Evolutionary conservation across 768 basidiomycete genomes (phyloP).

Genomic region (Collybia sp.): DNA sequence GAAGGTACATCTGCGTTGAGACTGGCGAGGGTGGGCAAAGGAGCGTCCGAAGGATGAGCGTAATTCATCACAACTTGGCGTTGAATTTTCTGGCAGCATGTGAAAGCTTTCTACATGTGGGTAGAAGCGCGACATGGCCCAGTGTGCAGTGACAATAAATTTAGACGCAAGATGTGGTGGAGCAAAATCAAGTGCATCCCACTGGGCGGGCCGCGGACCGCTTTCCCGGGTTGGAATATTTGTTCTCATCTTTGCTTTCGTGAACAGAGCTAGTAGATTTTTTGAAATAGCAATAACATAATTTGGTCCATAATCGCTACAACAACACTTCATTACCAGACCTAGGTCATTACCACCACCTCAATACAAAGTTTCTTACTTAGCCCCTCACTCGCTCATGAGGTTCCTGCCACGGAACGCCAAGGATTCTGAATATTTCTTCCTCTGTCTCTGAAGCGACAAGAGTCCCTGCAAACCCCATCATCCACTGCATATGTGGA

Average conservation of each 20-base stretch:
- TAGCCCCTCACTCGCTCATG: conserved; percentile 59
- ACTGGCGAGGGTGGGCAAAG: conserved; percentile 22
- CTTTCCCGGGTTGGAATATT: too few species aligned
- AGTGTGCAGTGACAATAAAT: too few species aligned
- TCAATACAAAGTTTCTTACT: conserved; percentile 4
- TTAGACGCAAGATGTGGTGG: too few species aligned
- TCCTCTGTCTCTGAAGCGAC: conserved; percentile 82
- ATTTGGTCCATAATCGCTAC: too few species aligned
- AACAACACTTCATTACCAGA: too few species aligned
- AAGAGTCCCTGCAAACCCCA: conserved; percentile 43
- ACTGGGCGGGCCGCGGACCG: background rate
- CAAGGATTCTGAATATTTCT: conserved; percentile 78
- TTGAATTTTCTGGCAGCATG: too few species aligned
- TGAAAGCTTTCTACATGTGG: too few species aligned
- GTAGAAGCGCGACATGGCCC: too few species aligned
- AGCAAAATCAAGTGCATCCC: background rate
- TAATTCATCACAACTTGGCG: too few species aligned
- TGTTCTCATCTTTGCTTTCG: background rate
- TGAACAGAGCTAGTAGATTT: too few species aligned
- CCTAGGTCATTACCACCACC: too few species aligned
- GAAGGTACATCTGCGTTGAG: conserved; percentile 15
- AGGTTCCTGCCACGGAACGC: conserved; percentile 80
- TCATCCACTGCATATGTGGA: background rate
- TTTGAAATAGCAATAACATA: too few species aligned
- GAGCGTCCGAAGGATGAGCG: background rate